phyloP scores from a whole-genome alignment of 2,329 filamentous ascomycete species.

The Stagonosporopsis vannaccii region DNA sequence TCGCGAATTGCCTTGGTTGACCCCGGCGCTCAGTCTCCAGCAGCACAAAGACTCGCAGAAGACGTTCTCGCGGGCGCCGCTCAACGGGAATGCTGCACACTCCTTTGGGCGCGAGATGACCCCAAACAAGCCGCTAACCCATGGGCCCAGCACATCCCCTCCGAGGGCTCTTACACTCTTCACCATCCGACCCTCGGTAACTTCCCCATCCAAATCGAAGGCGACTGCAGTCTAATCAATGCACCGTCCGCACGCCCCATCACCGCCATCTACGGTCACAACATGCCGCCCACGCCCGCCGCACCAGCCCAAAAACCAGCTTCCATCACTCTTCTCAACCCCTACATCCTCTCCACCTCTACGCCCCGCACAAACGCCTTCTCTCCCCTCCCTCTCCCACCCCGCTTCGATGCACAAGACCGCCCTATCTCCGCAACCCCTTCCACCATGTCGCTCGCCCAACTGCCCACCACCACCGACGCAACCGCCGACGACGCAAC shows the following conservation, averaged over 20 bases:
- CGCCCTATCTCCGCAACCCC: conserved; percentile 43
- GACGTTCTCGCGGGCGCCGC: conserved; percentile 67
- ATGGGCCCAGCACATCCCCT: conserved; percentile 47
- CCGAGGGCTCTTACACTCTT: conserved; percentile 53
- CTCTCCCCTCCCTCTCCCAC: conserved; percentile 41
- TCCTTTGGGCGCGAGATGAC: conserved; percentile 67
- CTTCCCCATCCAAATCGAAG: conserved; percentile 53
- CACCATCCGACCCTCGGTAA: conserved; percentile 55
- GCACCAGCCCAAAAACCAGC: conserved; percentile 37
- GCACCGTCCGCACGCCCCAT: conserved; percentile 48
- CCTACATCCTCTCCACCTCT: conserved; percentile 48
- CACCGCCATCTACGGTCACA: conserved; percentile 50
- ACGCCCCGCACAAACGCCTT: conserved; percentile 43
- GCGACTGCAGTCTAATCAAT: conserved; percentile 51
- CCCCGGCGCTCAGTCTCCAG: conserved; percentile 69
- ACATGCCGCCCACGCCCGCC: conserved; percentile 48
- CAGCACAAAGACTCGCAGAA: conserved; percentile 67
- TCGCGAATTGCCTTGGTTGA: conserved; percentile 69
- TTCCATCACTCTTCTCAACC: conserved; percentile 48
- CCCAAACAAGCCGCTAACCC: conserved; percentile 47
- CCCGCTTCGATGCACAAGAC: conserved; percentile 30
- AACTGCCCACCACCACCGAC: conserved; percentile 47
- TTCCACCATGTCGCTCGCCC: conserved; percentile 42
- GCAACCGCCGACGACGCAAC: conserved; percentile 48
- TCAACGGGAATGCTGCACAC: conserved; percentile 71